phyloP scores from a whole-genome alignment of 805 yeast genomes.

The Saturnispora serradocipensis region DNA sequence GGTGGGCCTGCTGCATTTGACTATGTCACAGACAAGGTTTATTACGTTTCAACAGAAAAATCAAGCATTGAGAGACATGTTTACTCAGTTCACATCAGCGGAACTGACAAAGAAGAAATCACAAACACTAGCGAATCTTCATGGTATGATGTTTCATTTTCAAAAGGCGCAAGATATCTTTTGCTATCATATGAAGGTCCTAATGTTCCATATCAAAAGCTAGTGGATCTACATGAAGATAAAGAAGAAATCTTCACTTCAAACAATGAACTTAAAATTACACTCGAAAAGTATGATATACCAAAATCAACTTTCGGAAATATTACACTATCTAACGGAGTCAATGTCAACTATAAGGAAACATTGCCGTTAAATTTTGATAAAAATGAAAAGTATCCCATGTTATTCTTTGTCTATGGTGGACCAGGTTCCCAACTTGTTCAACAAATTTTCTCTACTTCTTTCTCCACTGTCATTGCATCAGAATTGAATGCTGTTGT shows the following conservation, averaged over 20 bases:
- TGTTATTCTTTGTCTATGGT: slow-evolving; percentile 84
- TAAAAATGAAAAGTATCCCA: slow-evolving; percentile 57
- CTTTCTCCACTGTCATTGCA: slow-evolving; percentile 68
- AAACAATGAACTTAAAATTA: slow-evolving; percentile 34
- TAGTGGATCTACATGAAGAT: slow-evolving; percentile 44
- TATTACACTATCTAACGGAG: slow-evolving; percentile 34
- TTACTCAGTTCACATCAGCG: slow-evolving; percentile 54
- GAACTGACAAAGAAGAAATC: slow-evolving; percentile 33
- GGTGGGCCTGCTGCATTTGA: slow-evolving; percentile 61
- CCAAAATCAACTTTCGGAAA: slow-evolving; percentile 51
- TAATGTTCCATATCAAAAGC: slow-evolving; percentile 64
- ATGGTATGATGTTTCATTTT: slow-evolving; percentile 64
- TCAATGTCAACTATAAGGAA: slow-evolving; percentile 53
- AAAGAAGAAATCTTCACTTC: slow-evolving; percentile 35
- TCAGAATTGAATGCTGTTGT: slow-evolving; percentile 75
- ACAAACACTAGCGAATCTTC: slow-evolving; percentile 51
- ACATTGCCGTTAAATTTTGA: slow-evolving; percentile 71
- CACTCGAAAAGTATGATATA: slow-evolving; percentile 38
- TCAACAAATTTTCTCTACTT: slow-evolving; percentile 44
- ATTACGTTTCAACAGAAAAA: slow-evolving; percentile 65
- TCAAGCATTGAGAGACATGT: slow-evolving; percentile 81
- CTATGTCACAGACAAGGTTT: slow-evolving; percentile 40
- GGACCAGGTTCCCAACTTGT: slow-evolving; percentile 94
- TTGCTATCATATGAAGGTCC: slow-evolving; percentile 75
- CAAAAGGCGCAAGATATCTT: slow-evolving; percentile 68